Evolutionary conservation across 1,284 basidiomycete genomes (phyloP).

Genomic region (Cutaneotrichosporon mucoides): DNA sequence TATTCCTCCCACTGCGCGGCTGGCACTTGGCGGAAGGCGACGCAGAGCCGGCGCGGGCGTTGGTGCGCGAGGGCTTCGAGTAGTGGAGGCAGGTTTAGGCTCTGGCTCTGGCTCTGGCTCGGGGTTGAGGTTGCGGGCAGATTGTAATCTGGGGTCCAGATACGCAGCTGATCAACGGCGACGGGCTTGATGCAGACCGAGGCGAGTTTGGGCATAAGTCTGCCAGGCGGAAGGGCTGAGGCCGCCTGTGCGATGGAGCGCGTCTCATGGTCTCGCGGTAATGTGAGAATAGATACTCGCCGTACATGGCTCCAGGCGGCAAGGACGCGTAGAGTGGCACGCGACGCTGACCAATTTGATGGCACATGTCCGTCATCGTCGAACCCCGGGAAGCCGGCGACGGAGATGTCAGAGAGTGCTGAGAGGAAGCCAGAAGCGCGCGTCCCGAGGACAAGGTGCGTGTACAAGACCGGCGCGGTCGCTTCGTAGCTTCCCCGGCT

Average conservation of each 20-base stretch:
- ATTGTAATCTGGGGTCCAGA: constrained; percentile 24
- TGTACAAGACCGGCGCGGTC: constrained; percentile 23
- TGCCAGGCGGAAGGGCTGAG: background rate
- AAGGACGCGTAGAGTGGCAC: background rate
- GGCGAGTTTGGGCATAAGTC: constrained; percentile 16
- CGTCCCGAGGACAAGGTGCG: constrained; percentile 5
- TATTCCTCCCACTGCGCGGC: constrained; percentile 27
- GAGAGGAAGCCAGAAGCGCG: background rate
- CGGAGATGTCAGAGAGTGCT: background rate
- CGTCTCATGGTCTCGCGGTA: constrained; percentile 3
- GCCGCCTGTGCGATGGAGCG: background rate
- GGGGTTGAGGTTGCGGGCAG: no score
- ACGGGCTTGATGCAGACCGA: constrained; percentile 21
- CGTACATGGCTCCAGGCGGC: background rate
- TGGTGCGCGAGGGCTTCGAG: constrained; percentile 20
- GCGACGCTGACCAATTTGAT: background rate
- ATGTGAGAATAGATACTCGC: background rate
- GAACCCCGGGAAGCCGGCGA: background rate
- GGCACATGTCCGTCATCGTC: background rate
- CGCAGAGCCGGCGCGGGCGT: constrained; percentile 19
- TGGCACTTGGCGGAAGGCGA: constrained; percentile 24
- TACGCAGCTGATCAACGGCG: constrained; percentile 27
- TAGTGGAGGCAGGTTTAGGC: constrained; percentile 19
- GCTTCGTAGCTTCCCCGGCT: constrained; percentile 21
- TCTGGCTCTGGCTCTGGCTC: background rate